Percentiles rank a stretch among this genome's conserved stretches.
Evolutionary conservation across 1,284 basidiomycete species (phyloP).

Genomic region (Mycosarcoma mackinlayi): DNA sequence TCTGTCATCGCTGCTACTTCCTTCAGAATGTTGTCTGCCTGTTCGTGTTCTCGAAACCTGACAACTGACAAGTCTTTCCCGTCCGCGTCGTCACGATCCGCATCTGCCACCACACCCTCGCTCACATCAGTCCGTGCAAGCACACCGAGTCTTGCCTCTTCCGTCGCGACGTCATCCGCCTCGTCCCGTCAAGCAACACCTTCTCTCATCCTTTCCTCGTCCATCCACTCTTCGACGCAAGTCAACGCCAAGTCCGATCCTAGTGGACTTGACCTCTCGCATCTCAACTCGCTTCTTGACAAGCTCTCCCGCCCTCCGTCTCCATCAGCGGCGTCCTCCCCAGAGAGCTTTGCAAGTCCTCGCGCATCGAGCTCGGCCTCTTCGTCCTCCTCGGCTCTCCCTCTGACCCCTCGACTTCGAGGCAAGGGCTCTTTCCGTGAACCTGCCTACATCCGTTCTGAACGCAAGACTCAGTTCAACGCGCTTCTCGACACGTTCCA

Average conservation of each 20-base stretch:
- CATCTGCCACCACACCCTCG: neutral
- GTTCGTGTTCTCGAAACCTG: constrained; percentile 24
- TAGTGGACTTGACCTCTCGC: constrained; percentile 28
- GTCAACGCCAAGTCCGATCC: constrained; percentile 18
- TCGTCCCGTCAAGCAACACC: constrained; percentile 20
- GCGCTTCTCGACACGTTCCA: constrained; percentile 52
- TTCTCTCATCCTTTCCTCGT: constrained; percentile 10
- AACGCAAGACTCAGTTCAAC: constrained; percentile 51
- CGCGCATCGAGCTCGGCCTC: constrained; percentile 17
- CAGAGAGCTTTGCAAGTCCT: constrained; percentile 12
- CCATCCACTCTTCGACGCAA: constrained; percentile 18
- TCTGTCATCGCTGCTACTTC: constrained; percentile 5
- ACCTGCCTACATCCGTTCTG: constrained; percentile 26
- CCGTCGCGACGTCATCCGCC: constrained; percentile 11
- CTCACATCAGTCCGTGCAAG: constrained; percentile 19
- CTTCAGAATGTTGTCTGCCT: constrained; percentile 8
- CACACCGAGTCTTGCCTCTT: constrained; percentile 29
- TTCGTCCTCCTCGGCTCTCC: constrained; percentile 20
- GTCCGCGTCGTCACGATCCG: neutral
- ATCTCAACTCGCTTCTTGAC: constrained; percentile 47
- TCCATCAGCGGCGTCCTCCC: constrained; percentile 15
- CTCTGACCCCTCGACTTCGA: constrained; percentile 45
- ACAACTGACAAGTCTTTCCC: constrained; percentile 21
- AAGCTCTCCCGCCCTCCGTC: constrained; percentile 36
- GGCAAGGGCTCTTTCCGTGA: constrained; percentile 36